Evolutionary conservation across 2,329 filamentous ascomycete genomes (phyloP).

Genomic region (Aspergillus sclerotialis): DNA sequence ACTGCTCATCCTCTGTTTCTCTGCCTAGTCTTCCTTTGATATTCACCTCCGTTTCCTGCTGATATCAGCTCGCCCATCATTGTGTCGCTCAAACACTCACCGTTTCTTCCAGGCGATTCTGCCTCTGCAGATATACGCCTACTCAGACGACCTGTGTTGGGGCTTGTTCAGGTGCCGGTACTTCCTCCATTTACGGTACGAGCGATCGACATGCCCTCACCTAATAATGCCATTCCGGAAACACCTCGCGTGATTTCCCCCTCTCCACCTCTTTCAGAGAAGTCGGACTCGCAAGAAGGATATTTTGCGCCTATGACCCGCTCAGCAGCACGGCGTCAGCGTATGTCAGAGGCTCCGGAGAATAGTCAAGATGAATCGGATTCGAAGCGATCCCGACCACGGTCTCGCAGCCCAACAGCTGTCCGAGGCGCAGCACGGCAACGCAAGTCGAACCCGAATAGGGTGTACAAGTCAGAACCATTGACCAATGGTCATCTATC

Average conservation of each 20-base stretch:
- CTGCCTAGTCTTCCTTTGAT: conserved; percentile 1
- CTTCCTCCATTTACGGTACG: conserved; percentile 45
- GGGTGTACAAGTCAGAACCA: conserved; percentile 32
- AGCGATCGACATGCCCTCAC: conserved; percentile 35
- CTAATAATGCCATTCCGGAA: conserved; percentile 56
- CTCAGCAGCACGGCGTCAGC: conserved; percentile 56
- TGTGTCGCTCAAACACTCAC: conserved; percentile 19
- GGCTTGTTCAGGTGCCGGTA: conserved; percentile 17
- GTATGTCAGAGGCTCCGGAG: conserved; percentile 42
- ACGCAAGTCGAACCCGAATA: conserved; percentile 32
- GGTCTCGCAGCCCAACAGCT: conserved; percentile 43
- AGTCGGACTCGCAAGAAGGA: conserved; percentile 45
- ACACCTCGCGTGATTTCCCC: conserved; percentile 87
- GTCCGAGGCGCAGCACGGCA: conserved; percentile 42
- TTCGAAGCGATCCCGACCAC: conserved; percentile 53
- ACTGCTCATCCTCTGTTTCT: neutral
- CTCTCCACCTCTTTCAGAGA: conserved; percentile 61
- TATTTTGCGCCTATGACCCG: conserved; percentile 72
- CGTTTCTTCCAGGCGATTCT: conserved; percentile 15
- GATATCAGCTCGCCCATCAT: conserved; percentile 26
- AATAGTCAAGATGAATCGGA: conserved; percentile 45
- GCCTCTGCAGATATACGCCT: conserved; percentile 12
- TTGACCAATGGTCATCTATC: conserved; percentile 29
- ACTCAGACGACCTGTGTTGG: conserved; percentile 16
- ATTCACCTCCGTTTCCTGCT: neutral